Evolutionary conservation across 2,329 filamentous ascomycete species (phyloP), one percentile per base, ranked within the genome.

Genomic region (Fusarium temperatum): DNA sequence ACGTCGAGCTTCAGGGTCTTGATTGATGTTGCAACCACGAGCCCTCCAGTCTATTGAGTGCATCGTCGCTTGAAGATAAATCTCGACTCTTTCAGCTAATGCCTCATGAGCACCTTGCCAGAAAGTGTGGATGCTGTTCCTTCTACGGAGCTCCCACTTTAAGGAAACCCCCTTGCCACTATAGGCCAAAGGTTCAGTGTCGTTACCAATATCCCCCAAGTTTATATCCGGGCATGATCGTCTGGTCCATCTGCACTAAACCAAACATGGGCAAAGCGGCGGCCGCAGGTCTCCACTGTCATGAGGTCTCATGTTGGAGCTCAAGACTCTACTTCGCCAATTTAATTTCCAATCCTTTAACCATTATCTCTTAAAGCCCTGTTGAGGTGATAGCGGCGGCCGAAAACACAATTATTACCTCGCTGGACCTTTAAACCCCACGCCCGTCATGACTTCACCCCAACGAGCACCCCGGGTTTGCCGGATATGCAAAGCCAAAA

Each of bases 331-430:
- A 4, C 6, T 7, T 20, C 18, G 13, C 18, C 6, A 28, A 28
- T 8, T 5, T 5, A 28, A 28, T 28, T 47, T 10, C 18, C 8
- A 15, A 15, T 22, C 18, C 24, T 24, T 24, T 24, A 24, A 24
- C 24, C 24, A 24, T 24, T 24, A 24, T 24, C 24, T 24, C 24
- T 24, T 24, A 4, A 24, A 24, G 24, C 24, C 24, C 24, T 24
- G 24, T 24, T 24, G 24, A 24, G 24, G 24, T 22, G 6, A 10
- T 11, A 28, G 44, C 4, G 44, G 44, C 44, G 26, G 44, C 44
- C 26, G 26, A 22, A 22, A 0, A 14, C 3, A 3, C 1, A 20
- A 14, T 10, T 26, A 0, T 26, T 8, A 26, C 8, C 2, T 26
- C 8, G 24, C 18, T 14, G 3, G 10, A 4, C 8, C 5, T 47